Base-by-base conservation (phyloP, 805 yeast species). In the Saccharomycopsis selenospora region DNA sequence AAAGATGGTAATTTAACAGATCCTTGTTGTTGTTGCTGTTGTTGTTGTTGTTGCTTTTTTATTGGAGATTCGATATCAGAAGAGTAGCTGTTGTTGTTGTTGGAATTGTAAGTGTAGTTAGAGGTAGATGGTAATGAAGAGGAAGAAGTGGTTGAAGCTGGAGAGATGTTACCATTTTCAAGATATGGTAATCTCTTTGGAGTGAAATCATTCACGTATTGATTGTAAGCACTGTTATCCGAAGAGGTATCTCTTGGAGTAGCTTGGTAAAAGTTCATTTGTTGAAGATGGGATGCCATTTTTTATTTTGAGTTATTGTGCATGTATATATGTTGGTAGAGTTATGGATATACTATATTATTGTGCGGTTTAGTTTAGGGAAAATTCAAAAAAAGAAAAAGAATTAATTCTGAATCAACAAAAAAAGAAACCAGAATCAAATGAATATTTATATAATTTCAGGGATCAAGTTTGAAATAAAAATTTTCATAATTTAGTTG, bases 1-100 rank as follows among this genome's bases (percentile, higher is more conserved):
- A 54, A 55, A 26, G 55, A 49, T 20, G 59, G 55, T 17, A 55
- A 53, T 23, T 51, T 49, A 13, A 51, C 47, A 14, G 46, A 26
- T 13, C 41, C 26, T 6, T 47, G 4, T 4, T 3, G 38, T 20
- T 13, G 27, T 14, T 40, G 22, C 3, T 20, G 13, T 18, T 43
- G 40, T 10, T 36, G 24, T 7, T 6, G 3, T 3, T 45, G 13
- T 40, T 27, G 42, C 41, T 42, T 51, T 24, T 43, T 43, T 17
- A 47, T 45, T 26, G 54, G 54, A 17, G 52, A 48, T n/a, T 45
- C 54, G 24, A 18, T 7, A 18, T 49, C 52, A 8, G 44, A 36
- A 14, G 29, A 24, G 36, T 33, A 30, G 38, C 18, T 33, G 18
- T 17, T 10, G n/a, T 20, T 29, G 36, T 30, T 29, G 33, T 14